Percentiles rank a stretch among this genome's conserved stretches.
Conservation (phyloP, 257 asterid genomes). For the Penstemon davidsonii region DNA sequence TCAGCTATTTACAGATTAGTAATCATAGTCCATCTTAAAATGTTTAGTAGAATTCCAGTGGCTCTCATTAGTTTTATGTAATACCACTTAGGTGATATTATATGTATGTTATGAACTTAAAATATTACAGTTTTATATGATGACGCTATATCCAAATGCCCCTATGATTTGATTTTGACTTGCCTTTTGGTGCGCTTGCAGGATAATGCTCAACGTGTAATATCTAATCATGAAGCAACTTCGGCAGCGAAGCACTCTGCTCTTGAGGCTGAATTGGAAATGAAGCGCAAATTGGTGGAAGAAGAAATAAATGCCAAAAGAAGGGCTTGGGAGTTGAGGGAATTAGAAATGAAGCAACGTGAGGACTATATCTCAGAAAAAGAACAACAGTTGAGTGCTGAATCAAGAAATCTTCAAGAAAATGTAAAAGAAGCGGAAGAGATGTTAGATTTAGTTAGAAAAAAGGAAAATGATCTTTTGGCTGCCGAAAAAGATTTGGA, state of each 20-base stretch:
- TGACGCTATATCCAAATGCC: background rate
- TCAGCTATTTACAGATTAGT: slow-evolving; percentile 12
- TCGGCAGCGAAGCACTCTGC: slow-evolving; percentile 51
- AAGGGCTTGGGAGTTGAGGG: slow-evolving; percentile 86
- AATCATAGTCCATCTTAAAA: background rate
- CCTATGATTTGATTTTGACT: slow-evolving; percentile 19
- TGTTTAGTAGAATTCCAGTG: background rate
- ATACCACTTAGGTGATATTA: slow-evolving; percentile 1
- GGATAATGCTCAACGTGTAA: slow-evolving; percentile 56
- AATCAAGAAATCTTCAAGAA: slow-evolving; percentile 50
- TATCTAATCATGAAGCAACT: slow-evolving; percentile 58
- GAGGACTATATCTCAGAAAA: slow-evolving; percentile 71
- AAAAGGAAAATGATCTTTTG: slow-evolving; percentile 54
- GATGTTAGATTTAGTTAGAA: slow-evolving; percentile 42
- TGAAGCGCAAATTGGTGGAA: slow-evolving; percentile 60
- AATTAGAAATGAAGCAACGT: slow-evolving; percentile 71
- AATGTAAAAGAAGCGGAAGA: slow-evolving; percentile 68
- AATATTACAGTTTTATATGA: background rate
- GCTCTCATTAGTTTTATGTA: background rate
- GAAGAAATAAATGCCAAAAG: slow-evolving; percentile 72
- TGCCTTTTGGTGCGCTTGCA: slow-evolving; percentile 39
- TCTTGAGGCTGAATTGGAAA: slow-evolving; percentile 66
- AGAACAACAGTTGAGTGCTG: slow-evolving; percentile 65
- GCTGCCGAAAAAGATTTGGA: slow-evolving; percentile 60
- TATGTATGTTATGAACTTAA: background rate